These are phyloP conservation scores for Pyricularia grisea DNA, from an alignment of 2,329 filamentous ascomycete species.

Conservation along the genomic window DNA sequence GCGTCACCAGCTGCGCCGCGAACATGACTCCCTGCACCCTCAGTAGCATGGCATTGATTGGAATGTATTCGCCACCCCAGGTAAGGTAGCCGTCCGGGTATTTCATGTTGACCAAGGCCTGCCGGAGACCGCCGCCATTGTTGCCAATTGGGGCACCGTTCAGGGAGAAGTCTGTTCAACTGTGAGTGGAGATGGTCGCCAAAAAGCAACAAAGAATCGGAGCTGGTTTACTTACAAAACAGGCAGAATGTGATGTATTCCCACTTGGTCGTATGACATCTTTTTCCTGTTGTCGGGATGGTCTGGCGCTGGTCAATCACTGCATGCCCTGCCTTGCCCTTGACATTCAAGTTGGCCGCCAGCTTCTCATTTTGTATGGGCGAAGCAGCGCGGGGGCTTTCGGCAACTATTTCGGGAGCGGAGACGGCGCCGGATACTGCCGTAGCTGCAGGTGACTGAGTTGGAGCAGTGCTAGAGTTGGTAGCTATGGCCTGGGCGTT, in stretches of 20 bases:
- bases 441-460: neutral
- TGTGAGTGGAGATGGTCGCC: neutral
- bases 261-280: constrained; percentile 2
- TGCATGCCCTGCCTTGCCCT: neutral
- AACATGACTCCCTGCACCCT: constrained; percentile 14
- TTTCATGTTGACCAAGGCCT: neutral
- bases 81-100: neutral
- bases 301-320: constrained; percentile 2
- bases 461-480: neutral
- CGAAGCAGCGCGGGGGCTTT: neutral
- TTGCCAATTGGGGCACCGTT: constrained; percentile 3
- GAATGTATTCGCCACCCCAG: constrained; percentile 3
- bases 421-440: neutral
- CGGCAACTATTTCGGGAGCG: neutral
- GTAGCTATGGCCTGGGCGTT: neutral
- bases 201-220: neutral
- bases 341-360: neutral
- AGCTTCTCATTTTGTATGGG: neutral
- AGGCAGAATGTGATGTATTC: constrained; percentile 4
- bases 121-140: neutral
- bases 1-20: constrained; percentile 12
- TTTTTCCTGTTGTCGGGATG: constrained; percentile 3
- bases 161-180: neutral
- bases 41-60: constrained; percentile 8
- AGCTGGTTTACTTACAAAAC: neutral